These are phyloP conservation scores for Trichoderma koningii DNA, from an alignment of 2,329 filamentous ascomycete genomes.

Conservation along the genomic window DNA sequence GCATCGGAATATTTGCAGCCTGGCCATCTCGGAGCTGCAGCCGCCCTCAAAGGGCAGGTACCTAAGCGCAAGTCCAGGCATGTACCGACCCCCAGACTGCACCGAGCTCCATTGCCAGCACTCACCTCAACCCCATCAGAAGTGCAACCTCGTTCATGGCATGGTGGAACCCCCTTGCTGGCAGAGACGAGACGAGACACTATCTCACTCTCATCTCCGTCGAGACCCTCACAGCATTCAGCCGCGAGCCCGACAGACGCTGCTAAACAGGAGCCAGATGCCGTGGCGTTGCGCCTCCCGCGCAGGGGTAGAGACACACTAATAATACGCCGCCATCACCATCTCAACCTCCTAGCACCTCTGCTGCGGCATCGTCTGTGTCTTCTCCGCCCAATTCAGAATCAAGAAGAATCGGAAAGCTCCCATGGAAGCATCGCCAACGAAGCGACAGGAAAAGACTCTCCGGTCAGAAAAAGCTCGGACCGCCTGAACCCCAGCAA, in stretches of 20 bases:
- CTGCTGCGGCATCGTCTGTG: not conserved
- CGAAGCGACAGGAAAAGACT: not conserved
- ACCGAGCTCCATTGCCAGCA: not conserved
- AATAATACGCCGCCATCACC: not conserved
- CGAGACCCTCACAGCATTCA: not conserved
- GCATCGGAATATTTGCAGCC: slow-evolving; percentile 16
- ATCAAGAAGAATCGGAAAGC: not conserved
- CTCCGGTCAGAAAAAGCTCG: slow-evolving; percentile 9
- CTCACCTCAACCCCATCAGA: not conserved
- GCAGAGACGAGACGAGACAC: slow-evolving; percentile 11
- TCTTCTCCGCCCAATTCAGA: not conserved
- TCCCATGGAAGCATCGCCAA: not conserved
- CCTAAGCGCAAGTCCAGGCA: too few species aligned
- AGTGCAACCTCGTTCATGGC: not conserved
- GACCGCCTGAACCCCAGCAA: not conserved
- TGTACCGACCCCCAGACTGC: not conserved
- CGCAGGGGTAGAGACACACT: slow-evolving; percentile 1
- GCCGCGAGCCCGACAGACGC: not conserved
- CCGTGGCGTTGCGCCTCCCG: slow-evolving; percentile 24
- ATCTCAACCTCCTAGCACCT: not conserved
- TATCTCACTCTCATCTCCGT: slow-evolving; percentile 23
- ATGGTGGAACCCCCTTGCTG: not conserved
- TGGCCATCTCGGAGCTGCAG: slow-evolving; percentile 2
- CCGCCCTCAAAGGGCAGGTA: slow-evolving; percentile 13
- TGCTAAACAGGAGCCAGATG: not conserved